Conservation (phyloP, 2,329 filamentous ascomycete genomes). For the Hypoxylon sp. region DNA sequence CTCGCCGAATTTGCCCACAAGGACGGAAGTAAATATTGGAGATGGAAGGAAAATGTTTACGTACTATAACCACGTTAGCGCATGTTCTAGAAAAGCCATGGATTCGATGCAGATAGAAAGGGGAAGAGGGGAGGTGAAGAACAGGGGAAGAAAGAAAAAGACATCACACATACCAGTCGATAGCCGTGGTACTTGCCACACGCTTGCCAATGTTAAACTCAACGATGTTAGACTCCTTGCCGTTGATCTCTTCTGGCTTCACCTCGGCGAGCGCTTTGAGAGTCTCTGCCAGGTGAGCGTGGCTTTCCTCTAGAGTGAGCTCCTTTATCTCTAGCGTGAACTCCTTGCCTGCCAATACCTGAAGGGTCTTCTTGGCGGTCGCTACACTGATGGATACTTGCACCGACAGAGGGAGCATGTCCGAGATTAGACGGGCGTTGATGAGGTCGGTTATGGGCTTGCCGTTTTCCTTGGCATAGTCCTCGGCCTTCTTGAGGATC, state of each 20-base stretch:
- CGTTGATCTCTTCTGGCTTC: constrained; percentile 54
- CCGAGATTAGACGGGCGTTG: constrained; percentile 55
- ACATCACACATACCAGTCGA: constrained; percentile 54
- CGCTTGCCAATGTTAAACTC: constrained; percentile 53
- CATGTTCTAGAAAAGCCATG: background rate
- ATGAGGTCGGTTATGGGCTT: constrained; percentile 48
- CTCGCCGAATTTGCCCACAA: background rate
- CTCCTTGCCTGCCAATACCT: constrained; percentile 55
- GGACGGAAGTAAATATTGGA: background rate
- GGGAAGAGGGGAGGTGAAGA: background rate
- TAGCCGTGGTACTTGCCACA: constrained; percentile 48
- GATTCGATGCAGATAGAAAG: background rate
- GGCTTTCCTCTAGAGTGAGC: constrained; percentile 55
- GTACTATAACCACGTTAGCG: constrained; percentile 26
- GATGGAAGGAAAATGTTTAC: background rate
- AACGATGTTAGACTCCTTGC: constrained; percentile 55
- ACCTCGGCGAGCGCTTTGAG: constrained; percentile 50
- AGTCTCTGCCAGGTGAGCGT: constrained; percentile 54
- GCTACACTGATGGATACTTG: constrained; percentile 55
- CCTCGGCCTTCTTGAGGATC: constrained; percentile 58
- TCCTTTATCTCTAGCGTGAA: constrained; percentile 51
- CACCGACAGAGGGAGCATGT: constrained; percentile 62
- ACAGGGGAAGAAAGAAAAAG: background rate
- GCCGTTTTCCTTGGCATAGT: constrained; percentile 52
- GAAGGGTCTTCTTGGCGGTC: constrained; percentile 51